Conservation (phyloP, 1,139 yeast species). For the Diutina ranongensis region DNA sequence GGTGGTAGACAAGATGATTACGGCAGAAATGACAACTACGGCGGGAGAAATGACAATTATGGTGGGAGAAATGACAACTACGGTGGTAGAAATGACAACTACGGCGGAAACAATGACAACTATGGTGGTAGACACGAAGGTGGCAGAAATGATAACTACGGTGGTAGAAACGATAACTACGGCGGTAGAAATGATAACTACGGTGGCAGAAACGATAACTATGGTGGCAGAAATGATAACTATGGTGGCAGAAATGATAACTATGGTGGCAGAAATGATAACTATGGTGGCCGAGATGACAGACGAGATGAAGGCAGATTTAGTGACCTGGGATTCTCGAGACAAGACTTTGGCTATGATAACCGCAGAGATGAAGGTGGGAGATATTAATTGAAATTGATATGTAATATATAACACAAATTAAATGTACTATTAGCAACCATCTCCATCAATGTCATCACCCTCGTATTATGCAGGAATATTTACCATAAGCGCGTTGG, state of each 20-base stretch:
- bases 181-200: neutral
- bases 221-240: slow-evolving; percentile 3
- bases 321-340: neutral
- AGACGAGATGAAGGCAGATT: neutral
- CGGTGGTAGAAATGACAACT: neutral
- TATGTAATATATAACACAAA: too few relatives aligned
- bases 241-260: neutral
- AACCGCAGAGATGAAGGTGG: slow-evolving; percentile 3
- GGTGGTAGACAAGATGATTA: neutral
- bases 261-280: neutral
- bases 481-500: too few relatives aligned
- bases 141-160: neutral
- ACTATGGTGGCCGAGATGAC: neutral
- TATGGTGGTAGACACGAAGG: slow-evolving; percentile 2
- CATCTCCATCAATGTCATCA: too few relatives aligned
- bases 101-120: neutral
- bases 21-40: neutral
- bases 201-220: slow-evolving; percentile 1
- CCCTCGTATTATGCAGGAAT: too few relatives aligned
- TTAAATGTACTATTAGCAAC: too few relatives aligned
- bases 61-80: slow-evolving; percentile 3
- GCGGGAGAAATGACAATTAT: neutral
- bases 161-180: neutral
- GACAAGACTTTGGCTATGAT: slow-evolving; percentile 5
- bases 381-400: slow-evolving; percentile 1